Evolutionary conservation across 148 eudicot species (phyloP), one percentile per base, ranked within the genome.

Genomic region (Simmondsia chinensis): DNA sequence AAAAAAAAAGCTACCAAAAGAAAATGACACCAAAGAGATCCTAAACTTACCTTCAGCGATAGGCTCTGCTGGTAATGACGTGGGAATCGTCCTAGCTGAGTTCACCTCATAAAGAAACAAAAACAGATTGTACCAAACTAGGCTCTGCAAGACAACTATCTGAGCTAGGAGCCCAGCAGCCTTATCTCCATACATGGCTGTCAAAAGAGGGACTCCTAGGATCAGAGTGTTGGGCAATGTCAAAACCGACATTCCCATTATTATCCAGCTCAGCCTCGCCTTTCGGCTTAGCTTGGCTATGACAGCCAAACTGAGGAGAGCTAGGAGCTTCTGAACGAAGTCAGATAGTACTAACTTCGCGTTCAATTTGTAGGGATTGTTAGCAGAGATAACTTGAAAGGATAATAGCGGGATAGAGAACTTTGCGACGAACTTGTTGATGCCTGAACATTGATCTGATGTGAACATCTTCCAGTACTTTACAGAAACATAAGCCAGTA

Each of bases 371-470:
- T 72, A 69, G 6, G 76, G 79, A 12, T 77, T 52, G 59, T 56
- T 65, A 25, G 39, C 43, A 19, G 79, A 57, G 34, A 77, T 69
- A 28, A 77, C 54, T 46, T 65, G 60, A 54, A 69, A 77, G 32
- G 79, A 65, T 17, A 77, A 32, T 14, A 77, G 50, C 4, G 83
- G 83, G 38, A 77, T 45, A 2, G 83, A 62, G 52, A 77, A 69
- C 25, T 51, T 69, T 0, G 79, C 66, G 3, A 77, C 83, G 19
- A 77, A 77, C 33, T 69, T 70, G 62, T 73, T 77, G 66, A 77
- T 73, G 19, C 79, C 83, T 4, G 67, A 20, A 46, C 79, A 69
- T 46, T 77, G 79, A 20, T 72, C 73, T 20, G 61, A 49, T 14
- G 69, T 61, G 28, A 77, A 72, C 7, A 73, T 52, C 33, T 65